Base-by-base conservation (phyloP, 2,329 filamentous ascomycete species). In the Hypoxylon sp. region DNA sequence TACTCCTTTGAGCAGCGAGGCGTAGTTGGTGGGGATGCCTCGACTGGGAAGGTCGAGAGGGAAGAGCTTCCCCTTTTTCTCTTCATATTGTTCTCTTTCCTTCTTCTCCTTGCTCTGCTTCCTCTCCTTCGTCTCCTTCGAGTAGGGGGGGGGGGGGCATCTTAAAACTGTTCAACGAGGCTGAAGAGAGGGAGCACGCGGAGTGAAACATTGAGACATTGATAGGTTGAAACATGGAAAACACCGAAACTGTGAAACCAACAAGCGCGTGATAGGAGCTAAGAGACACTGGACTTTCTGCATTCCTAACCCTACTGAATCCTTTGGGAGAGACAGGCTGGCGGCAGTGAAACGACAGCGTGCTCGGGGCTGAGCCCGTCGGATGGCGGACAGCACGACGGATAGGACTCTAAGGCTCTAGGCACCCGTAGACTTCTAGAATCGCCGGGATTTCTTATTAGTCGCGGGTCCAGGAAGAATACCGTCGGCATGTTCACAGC, bases 121-220 rank as follows among this genome's bases (percentile, higher is more conserved):
- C n/a, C n/a, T n/a, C n/a, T n/a, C n/a, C n/a, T n/a, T n/a, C n/a
- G n/a, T n/a, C n/a, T n/a, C n/a, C n/a, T n/a, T n/a, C n/a, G n/a
- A n/a, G n/a, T n/a, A n/a, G n/a, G n/a, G n/a, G n/a, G n/a, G 6
- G 18, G 2, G 18, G 23, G 15, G 20, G 33, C 33, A 49, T 40
- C 18, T 49, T 38, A 35, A n/a, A n/a, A n/a, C n/a, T n/a, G n/a
- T n/a, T n/a, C 27, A 47, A 33, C 13, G 47, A 49, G 35, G 47
- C 33, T 41, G 33, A 41, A 48, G 10, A 11, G 8, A 33, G 15
- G 27, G 29, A 47, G 18, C 18, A 21, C 43, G 17, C 15, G 29
- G 29, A 35, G 13, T 18, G 26, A 47, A 47, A 45, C 41, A 45
- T 35, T 35, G 31, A 35, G 17, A 35, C 31, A 35, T 15, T 35